A percentile compares a stretch with the other conserved stretches of the same genome.
These are phyloP conservation scores for Candida smagusa DNA, from an alignment of 1,139 yeast genomes.

Conservation along the genomic window DNA sequence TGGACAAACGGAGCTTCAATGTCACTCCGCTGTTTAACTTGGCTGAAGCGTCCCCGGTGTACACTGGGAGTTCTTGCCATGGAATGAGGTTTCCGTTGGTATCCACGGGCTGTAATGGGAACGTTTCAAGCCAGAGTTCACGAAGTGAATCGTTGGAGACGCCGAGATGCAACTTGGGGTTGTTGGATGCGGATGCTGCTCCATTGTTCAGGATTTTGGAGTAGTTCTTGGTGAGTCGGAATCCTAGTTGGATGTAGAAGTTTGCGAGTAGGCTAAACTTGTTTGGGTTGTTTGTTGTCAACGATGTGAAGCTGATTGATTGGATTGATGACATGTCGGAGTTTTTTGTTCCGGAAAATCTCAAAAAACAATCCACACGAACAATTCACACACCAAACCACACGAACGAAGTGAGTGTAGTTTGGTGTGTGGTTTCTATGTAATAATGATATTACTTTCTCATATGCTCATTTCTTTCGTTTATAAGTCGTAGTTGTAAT, in stretches of 20 bases:
- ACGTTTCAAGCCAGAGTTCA: constrained; percentile 71
- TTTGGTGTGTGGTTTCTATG: no score
- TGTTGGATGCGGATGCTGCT: constrained; percentile 29
- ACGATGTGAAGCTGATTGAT: constrained; percentile 44
- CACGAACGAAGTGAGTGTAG: no score
- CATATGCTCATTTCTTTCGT: no score
- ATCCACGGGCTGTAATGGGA: constrained; percentile 55
- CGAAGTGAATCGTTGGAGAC: constrained; percentile 60
- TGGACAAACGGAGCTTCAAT: constrained; percentile 56
- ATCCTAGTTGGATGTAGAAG: constrained; percentile 59
- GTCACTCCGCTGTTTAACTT: constrained; percentile 31
- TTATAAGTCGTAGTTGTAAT: no score
- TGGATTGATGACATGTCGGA: constrained; percentile 5
- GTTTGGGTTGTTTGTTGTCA: constrained; percentile 52
- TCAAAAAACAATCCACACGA: no score
- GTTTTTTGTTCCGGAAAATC: constrained; percentile 6
- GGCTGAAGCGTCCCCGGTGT: constrained; percentile 47
- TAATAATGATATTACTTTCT: no score
- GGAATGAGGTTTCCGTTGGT: constrained; percentile 50
- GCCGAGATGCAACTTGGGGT: constrained; percentile 41
- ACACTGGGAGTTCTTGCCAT: constrained; percentile 53
- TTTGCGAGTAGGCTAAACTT: constrained; percentile 43
- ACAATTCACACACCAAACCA: no score
- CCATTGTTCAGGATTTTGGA: constrained; percentile 46
- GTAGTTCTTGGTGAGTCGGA: constrained; percentile 53